Evolutionary conservation across 306 rosid genomes (phyloP).

Genomic region (Neltuma alba): DNA sequence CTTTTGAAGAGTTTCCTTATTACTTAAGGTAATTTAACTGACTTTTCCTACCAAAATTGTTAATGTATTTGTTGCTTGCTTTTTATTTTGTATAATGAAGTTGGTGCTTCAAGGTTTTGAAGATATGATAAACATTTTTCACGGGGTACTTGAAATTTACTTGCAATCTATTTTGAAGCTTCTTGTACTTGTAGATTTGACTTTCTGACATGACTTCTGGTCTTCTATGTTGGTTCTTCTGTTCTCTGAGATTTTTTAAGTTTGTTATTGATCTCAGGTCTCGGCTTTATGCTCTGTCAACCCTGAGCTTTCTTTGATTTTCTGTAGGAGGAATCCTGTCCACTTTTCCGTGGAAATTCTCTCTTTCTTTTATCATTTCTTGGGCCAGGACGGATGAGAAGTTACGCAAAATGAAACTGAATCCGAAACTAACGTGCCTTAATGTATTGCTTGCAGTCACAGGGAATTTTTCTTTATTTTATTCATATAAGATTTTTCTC

Average conservation of each 20-base stretch:
- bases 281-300: slow-evolving; percentile 24
- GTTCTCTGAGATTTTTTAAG: slow-evolving; percentile 9
- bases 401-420: slow-evolving; percentile 24
- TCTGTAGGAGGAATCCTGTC: neutral
- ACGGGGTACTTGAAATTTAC: slow-evolving; percentile 36
- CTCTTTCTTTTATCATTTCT: slow-evolving; percentile 20
- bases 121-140: slow-evolving; percentile 38
- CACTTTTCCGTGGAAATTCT: slow-evolving; percentile 28
- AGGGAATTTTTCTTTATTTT: neutral
- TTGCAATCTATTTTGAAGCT: slow-evolving; percentile 25
- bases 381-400: slow-evolving; percentile 24
- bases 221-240: slow-evolving; percentile 21
- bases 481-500: neutral
- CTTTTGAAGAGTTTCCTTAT: slow-evolving; percentile 84
- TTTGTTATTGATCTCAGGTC: slow-evolving; percentile 17
- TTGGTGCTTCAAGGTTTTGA: slow-evolving; percentile 20
- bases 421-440: neutral
- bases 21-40: slow-evolving; percentile 66
- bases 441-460: neutral
- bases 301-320: slow-evolving; percentile 7
- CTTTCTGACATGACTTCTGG: slow-evolving; percentile 1
- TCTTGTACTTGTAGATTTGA: slow-evolving; percentile 27
- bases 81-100: slow-evolving; percentile 24
- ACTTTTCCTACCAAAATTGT: neutral
- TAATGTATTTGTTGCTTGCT: neutral